phyloP scores from a whole-genome alignment of 495 filamentous ascomycete species.

The Aspergillus cristatus region DNA sequence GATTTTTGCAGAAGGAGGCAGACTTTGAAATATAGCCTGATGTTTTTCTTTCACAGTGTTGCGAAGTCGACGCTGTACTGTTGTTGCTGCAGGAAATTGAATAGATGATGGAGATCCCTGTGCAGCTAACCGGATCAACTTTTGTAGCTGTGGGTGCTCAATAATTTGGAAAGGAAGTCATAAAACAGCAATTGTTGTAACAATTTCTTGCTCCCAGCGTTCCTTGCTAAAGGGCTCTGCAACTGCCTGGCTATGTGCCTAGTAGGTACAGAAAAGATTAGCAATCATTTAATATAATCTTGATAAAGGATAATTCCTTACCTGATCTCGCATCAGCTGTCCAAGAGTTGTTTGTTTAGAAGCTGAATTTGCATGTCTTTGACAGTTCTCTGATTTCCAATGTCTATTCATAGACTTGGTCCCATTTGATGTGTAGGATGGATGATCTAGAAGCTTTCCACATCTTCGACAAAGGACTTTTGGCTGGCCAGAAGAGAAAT shows the following conservation, averaged over 20 bases:
- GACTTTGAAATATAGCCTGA: constrained; percentile 1
- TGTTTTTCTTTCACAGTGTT: background rate
- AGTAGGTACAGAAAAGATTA: too few species aligned
- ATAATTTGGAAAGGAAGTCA: too few species aligned
- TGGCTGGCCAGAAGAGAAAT: constrained; percentile 4
- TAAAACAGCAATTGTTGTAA: too few species aligned
- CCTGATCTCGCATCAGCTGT: too few species aligned
- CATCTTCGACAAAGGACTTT: constrained; percentile 6
- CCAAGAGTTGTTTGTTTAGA: too few species aligned
- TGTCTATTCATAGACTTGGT: constrained; percentile 1
- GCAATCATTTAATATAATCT: too few species aligned
- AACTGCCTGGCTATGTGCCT: too few species aligned
- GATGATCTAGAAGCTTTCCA: constrained; percentile 2
- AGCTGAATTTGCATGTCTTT: too few species aligned
- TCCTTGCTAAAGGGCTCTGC: too few species aligned
- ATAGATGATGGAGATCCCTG: background rate
- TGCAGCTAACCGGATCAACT: background rate
- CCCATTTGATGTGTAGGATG: background rate
- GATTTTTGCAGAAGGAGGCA: constrained; percentile 5
- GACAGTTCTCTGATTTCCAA: background rate
- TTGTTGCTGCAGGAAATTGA: background rate
- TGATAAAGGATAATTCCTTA: too few species aligned
- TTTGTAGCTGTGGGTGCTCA: background rate
- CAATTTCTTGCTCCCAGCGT: too few species aligned
- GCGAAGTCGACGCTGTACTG: background rate